phyloP scores from a whole-genome alignment of 192 early-diverging fungal species.

The Irineochytrium annulatum region DNA sequence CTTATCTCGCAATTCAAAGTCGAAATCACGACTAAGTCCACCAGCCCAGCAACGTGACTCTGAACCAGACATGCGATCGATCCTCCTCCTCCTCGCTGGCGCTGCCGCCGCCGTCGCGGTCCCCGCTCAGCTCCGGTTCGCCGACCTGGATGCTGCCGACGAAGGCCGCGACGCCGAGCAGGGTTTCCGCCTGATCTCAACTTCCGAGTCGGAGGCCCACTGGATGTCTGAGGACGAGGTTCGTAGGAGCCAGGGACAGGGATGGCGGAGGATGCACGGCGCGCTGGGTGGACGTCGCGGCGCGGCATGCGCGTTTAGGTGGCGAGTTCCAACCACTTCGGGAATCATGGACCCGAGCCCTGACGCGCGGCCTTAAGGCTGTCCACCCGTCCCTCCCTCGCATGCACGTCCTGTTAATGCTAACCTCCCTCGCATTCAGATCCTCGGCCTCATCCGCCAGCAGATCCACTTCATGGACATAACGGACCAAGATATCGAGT shows the following conservation, averaged over 20 bases:
- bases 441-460: constrained; percentile 60
- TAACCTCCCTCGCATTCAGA: constrained; percentile 30
- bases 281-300: not conserved
- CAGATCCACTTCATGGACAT: constrained; percentile 82
- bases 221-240: constrained; percentile 36
- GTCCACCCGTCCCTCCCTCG: not conserved
- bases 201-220: constrained; percentile 3
- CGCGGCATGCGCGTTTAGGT: not conserved
- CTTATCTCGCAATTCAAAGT: too few relatives aligned
- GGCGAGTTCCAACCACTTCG: not conserved
- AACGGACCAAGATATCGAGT: constrained; percentile 65
- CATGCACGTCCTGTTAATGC: not conserved
- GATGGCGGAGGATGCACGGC: not conserved
- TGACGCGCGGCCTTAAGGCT: not conserved
- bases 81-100: not conserved
- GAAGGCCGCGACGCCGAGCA: constrained; percentile 2
- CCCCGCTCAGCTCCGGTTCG: not conserved
- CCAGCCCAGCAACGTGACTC: too few relatives aligned
- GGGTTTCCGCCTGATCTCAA: constrained; percentile 31
- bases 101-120: not conserved
- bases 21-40: too few relatives aligned
- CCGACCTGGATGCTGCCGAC: not conserved
- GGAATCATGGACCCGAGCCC: not conserved
- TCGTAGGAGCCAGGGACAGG: not conserved
- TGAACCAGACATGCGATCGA: too few relatives aligned